Percentiles rank a stretch among this genome's conserved stretches.
These are phyloP conservation scores for Candida sp. DNA, from an alignment of 1,139 yeast genomes.

Conservation along the genomic window DNA sequence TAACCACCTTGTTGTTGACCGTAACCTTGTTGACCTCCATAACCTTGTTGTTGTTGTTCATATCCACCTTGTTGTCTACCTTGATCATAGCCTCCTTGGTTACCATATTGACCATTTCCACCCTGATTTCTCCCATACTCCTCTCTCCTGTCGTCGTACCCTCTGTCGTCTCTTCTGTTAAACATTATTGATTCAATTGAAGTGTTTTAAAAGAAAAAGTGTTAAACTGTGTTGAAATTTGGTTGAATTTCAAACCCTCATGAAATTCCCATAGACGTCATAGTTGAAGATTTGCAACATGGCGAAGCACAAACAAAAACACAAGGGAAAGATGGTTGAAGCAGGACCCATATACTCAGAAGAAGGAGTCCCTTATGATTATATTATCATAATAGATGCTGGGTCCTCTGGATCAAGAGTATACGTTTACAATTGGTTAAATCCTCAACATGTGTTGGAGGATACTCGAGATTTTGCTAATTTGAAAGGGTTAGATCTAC, in stretches of 20 bases:
- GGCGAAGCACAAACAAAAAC: constrained; percentile 4
- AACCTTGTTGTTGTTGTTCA: constrained; percentile 4
- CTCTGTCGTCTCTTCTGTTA: not conserved
- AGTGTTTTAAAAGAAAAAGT: too few species aligned
- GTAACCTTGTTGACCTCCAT: constrained; percentile 6
- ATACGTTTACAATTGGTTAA: constrained; percentile 67
- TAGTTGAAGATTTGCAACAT: not conserved
- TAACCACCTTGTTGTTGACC: constrained; percentile 1
- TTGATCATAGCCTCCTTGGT: not conserved
- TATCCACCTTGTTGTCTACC: not conserved
- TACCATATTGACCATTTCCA: not conserved
- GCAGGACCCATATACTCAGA: constrained; percentile 30
- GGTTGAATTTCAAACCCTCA: not conserved
- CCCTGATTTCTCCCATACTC: not conserved
- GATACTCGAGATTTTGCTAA: constrained; percentile 16
- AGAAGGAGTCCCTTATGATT: constrained; percentile 54
- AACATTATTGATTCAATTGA: not conserved
- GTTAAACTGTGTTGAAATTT: not conserved
- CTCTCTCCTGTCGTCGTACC: not conserved
- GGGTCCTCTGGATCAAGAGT: constrained; percentile 84
- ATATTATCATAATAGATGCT: constrained; percentile 73
- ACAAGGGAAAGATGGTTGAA: constrained; percentile 4
- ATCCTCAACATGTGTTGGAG: constrained; percentile 35
- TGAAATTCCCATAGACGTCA: not conserved
- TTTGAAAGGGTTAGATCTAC: constrained; percentile 1